Evolutionary conservation across 495 filamentous ascomycete genomes (phyloP).

Genomic region (Aspergillus incahuasiensis): DNA sequence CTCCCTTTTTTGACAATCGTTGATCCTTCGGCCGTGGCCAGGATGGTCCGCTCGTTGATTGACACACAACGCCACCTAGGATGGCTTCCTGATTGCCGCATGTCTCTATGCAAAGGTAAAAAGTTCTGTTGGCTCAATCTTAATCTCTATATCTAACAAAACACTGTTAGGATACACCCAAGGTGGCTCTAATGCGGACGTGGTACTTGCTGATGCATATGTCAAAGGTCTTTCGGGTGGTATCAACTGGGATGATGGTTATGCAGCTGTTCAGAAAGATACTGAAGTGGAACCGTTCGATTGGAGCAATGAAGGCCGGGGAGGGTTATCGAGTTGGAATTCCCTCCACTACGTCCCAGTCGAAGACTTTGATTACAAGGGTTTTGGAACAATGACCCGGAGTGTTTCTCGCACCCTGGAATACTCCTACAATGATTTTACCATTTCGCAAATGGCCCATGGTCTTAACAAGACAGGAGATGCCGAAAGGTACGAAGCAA

Average conservation of each 20-base stretch:
- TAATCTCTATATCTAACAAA: neutral
- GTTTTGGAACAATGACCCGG: constrained; percentile 67
- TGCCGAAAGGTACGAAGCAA: constrained; percentile 54
- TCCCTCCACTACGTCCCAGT: constrained; percentile 62
- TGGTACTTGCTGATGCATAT: constrained; percentile 70
- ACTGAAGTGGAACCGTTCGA: constrained; percentile 64
- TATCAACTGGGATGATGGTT: constrained; percentile 67
- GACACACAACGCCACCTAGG: constrained; percentile 68
- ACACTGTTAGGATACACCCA: constrained; percentile 46
- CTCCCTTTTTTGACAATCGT: constrained; percentile 63
- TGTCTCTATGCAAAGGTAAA: constrained; percentile 64
- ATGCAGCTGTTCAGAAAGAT: constrained; percentile 61
- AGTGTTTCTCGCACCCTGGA: constrained; percentile 68
- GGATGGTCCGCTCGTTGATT: constrained; percentile 64
- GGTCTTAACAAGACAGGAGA: constrained; percentile 55
- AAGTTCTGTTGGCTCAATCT: too few relatives aligned
- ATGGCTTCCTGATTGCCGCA: constrained; percentile 62
- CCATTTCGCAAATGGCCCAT: constrained; percentile 47
- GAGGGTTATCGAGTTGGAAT: constrained; percentile 68
- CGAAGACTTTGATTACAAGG: constrained; percentile 63
- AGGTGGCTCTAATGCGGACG: constrained; percentile 73
- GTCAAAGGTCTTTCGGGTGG: constrained; percentile 60
- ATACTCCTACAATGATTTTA: constrained; percentile 69
- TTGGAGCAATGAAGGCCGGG: constrained; percentile 70
- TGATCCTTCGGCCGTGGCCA: constrained; percentile 55